Evolutionary conservation across 2,329 filamentous ascomycete genomes (phyloP).

Genomic region (Alternaria panax): DNA sequence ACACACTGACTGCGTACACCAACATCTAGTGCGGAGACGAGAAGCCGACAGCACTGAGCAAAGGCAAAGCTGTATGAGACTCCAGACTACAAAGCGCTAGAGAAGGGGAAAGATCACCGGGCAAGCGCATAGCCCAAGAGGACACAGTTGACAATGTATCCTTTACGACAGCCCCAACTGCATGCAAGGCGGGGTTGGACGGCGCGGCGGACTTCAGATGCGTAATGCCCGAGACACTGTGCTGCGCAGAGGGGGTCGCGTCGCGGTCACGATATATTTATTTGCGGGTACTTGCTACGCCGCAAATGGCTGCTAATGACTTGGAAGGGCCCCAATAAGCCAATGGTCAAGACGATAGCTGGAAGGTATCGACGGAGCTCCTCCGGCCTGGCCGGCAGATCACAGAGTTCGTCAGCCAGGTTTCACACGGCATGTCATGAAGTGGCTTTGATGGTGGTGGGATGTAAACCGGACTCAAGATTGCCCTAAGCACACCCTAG

Average conservation of each 20-base stretch:
- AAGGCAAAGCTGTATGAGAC: conserved; percentile 29
- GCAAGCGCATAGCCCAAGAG: conserved; percentile 16
- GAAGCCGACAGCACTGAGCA: conserved; percentile 43
- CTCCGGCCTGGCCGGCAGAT: conserved; percentile 28
- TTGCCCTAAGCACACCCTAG: conserved; percentile 24
- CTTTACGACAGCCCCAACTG: conserved; percentile 7
- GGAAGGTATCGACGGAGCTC: conserved; percentile 3
- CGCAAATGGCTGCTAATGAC: conserved; percentile 19
- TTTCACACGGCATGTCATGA: conserved; percentile 34
- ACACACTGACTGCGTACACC: not conserved
- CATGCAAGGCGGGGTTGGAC: conserved; percentile 11
- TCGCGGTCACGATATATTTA: conserved; percentile 10
- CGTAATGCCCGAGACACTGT: conserved; percentile 12
- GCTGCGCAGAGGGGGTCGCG: conserved; percentile 8
- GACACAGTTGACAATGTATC: conserved; percentile 11
- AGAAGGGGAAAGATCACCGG: conserved; percentile 18
- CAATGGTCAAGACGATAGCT: conserved; percentile 22
- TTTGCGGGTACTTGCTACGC: conserved; percentile 11
- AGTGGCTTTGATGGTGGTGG: conserved; percentile 21
- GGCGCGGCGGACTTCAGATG: conserved; percentile 13
- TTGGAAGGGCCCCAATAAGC: conserved; percentile 7
- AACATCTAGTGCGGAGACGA: conserved; percentile 60
- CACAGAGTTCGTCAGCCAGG: conserved; percentile 31
- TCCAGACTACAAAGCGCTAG: conserved; percentile 16
- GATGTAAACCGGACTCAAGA: conserved; percentile 34